Conservation (phyloP, 192 early-diverging fungal genomes). For the Lunasporangiospora selenospora region DNA sequence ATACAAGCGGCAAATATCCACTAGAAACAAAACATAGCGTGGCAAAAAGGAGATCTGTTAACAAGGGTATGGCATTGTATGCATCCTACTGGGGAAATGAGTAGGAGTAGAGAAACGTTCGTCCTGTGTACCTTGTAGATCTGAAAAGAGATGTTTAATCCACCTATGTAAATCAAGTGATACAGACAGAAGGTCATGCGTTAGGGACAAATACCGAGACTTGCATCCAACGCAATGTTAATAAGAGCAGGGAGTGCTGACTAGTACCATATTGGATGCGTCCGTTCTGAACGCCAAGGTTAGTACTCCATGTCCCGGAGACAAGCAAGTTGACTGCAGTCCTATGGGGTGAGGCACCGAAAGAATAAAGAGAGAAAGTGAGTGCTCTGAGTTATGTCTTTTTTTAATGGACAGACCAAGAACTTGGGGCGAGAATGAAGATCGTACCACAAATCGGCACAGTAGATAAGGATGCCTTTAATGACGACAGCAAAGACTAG, state of each 20-base stretch:
- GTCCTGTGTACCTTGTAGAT: conserved; percentile 25
- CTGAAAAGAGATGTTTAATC: conserved; percentile 27
- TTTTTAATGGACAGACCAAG: too few species aligned
- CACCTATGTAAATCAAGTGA: too few species aligned
- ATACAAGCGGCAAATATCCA: conserved; percentile 70
- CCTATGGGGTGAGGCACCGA: conserved; percentile 2
- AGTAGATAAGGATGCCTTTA: conserved; percentile 78
- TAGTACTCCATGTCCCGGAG: conserved; percentile 15
- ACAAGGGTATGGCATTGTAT: too few species aligned
- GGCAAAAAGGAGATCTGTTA: too few species aligned
- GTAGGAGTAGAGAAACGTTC: too few species aligned
- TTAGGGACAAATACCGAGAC: too few species aligned
- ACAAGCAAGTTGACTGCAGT: conserved; percentile 45
- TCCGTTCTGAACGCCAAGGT: conserved; percentile 6
- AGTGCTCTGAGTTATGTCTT: too few species aligned
- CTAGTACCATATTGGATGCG: too few species aligned
- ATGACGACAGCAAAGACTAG: conserved; percentile 69
- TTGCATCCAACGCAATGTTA: too few species aligned
- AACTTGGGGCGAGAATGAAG: not conserved
- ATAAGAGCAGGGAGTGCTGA: too few species aligned
- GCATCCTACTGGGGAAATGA: too few species aligned
- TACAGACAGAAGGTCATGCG: too few species aligned
- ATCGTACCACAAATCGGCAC: conserved; percentile 76
- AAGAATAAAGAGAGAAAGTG: not conserved
- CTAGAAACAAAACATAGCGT: conserved; percentile 12